Evolutionary conservation across 108 stramenopile genomes (phyloP), one percentile per base, ranked within the genome.

Genomic region (Nitzschia putrida): DNA sequence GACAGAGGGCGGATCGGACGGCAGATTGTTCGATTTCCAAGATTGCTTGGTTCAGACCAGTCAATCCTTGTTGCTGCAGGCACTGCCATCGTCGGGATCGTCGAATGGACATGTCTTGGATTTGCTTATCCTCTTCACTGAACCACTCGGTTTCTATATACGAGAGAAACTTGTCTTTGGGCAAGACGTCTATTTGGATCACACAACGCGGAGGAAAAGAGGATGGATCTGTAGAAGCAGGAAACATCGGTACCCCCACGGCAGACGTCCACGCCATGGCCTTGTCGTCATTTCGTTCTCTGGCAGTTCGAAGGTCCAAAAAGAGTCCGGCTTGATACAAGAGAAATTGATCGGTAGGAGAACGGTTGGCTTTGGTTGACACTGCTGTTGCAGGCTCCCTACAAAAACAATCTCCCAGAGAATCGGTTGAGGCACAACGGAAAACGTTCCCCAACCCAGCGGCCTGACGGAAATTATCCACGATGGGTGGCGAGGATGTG

Each of bases 31-130:
- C 74, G 18, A 77, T 78, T 66, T 79, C 68, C 53, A 84, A 45
- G 37, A 84, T 84, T 0, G 79, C 77, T 64, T 84, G 76, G 49
- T 84, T 76, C 56, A 80, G 61, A 12, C 83, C 83, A 7, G 60
- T 16, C 14, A 84, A 54, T 21, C 83, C 83, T 5, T 44, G 44
- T 53, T 64, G 49, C 40, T 83, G 79, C n/a, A 83, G 43, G 25
- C 29, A 39, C 23, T 79, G 75, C 34, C 76, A 76, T 14, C 81
- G 50, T 40, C 69, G 13, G 11, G 59, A 54, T n/a, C 73, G 79
- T 7, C 75, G 70, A n/a, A 24, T 52, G 7, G 45, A 21, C 6
- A 54, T 47, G 49, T 76, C 74, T 6, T 51, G 42, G 37, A 5
- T 10, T 22, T 24, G 34, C 68, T 29, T 25, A 61, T 78, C 49